Percentiles rank a stretch among this genome's conserved stretches.
These are phyloP conservation scores for Aureobasidium sp. DNA, from an alignment of 2,329 filamentous ascomycete genomes.

Conservation along the genomic window DNA sequence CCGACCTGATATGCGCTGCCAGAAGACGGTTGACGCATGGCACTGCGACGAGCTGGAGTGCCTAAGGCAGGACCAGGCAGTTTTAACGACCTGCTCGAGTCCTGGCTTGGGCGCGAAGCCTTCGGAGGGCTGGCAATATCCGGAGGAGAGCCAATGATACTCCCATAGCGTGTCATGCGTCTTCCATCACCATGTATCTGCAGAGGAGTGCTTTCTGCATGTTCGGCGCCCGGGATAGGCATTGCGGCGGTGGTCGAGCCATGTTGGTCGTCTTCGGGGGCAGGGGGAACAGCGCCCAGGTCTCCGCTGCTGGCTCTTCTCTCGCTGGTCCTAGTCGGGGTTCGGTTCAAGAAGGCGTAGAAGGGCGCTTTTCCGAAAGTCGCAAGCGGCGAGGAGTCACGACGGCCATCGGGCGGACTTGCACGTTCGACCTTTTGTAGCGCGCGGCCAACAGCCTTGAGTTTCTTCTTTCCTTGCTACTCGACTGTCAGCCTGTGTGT, in stretches of 20 bases:
- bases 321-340: background rate
- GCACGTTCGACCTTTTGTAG: slow-evolving; percentile 54
- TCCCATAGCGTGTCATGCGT: slow-evolving; percentile 51
- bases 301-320: slow-evolving; percentile 9
- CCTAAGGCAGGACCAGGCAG: slow-evolving; percentile 57
- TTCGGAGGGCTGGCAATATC: slow-evolving; percentile 9
- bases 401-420: slow-evolving; percentile 21
- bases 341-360: slow-evolving; percentile 36
- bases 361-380: slow-evolving; percentile 30
- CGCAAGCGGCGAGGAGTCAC: slow-evolving; percentile 35
- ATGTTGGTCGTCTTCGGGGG: slow-evolving; percentile 8
- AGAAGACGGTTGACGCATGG: background rate
- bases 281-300: background rate
- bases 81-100: slow-evolving; percentile 39
- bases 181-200: slow-evolving; percentile 15
- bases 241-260: background rate
- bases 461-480: slow-evolving; percentile 75
- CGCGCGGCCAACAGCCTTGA: slow-evolving; percentile 74
- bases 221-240: slow-evolving; percentile 9
- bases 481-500: slow-evolving; percentile 13
- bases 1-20: slow-evolving; percentile 39
- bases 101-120: slow-evolving; percentile 29
- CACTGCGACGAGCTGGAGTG: slow-evolving; percentile 23
- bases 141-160: slow-evolving; percentile 53
- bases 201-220: slow-evolving; percentile 25